phyloP scores from a whole-genome alignment of 306 rosid species.

The Citrullus colocynthis region DNA sequence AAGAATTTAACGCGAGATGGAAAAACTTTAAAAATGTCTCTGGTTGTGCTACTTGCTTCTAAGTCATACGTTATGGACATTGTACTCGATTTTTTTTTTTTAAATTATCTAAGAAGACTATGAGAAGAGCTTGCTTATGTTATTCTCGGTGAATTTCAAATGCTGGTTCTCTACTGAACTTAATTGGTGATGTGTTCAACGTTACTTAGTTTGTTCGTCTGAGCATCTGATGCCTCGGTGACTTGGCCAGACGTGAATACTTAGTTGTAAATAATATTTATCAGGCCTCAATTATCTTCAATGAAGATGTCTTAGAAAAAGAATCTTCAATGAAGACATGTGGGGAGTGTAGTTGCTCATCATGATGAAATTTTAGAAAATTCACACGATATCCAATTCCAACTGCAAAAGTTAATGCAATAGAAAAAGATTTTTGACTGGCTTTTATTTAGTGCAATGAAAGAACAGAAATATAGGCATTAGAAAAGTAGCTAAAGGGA shows the following conservation, averaged over 20 bases:
- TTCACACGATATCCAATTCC: not conserved
- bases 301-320: not conserved
- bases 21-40: not conserved
- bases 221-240: not conserved
- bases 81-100: not conserved
- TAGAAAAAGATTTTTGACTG: not conserved
- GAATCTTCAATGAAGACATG: not conserved
- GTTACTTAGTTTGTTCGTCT: not conserved
- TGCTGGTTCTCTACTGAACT: not conserved
- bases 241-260: not conserved
- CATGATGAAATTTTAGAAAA: not conserved
- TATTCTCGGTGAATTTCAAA: not conserved
- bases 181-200: not conserved
- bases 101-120: not conserved
- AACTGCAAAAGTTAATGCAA: not conserved
- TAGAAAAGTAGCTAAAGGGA: not conserved
- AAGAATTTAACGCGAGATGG: not conserved
- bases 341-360: not conserved
- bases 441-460: not conserved
- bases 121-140: not conserved
- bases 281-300: not conserved
- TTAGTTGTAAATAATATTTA: not conserved
- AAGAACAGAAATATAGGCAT: not conserved
- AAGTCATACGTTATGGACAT: too few species aligned
- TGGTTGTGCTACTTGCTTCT: not conserved